These are phyloP conservation scores for Xanthoconium stramineum DNA, from an alignment of 768 basidiomycete species.

Conservation along the genomic window DNA sequence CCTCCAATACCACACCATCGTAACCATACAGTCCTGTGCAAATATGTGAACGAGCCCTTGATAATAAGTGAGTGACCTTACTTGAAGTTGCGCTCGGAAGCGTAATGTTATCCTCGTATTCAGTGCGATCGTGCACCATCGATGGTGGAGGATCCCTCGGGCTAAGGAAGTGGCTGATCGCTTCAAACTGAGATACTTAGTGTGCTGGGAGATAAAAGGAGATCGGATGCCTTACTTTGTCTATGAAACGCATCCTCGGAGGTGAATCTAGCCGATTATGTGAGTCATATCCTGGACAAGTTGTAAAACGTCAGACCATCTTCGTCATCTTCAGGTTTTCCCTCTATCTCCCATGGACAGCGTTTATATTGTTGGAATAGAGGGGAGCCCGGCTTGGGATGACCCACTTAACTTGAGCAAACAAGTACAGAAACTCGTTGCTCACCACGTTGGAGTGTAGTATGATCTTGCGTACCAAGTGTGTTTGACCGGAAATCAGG, in stretches of 20 bases:
- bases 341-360: slow-evolving; percentile 88
- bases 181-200: slow-evolving; percentile 58
- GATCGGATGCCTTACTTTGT: slow-evolving; percentile 46
- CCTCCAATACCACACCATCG: slow-evolving; percentile 78
- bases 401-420: not conserved
- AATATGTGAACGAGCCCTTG: not conserved
- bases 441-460: slow-evolving; percentile 85
- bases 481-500: slow-evolving; percentile 66
- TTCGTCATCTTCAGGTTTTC: slow-evolving; percentile 76
- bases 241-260: slow-evolving; percentile 68
- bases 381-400: slow-evolving; percentile 73
- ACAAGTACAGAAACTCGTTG: not conserved
- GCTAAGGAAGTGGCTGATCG: slow-evolving; percentile 72
- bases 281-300: not conserved
- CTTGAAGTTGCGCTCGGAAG: slow-evolving; percentile 66
- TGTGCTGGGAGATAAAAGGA: not conserved
- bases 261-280: slow-evolving; percentile 53
- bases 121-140: slow-evolving; percentile 77
- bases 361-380: slow-evolving; percentile 89
- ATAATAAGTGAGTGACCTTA: slow-evolving; percentile 36
- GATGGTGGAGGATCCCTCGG: slow-evolving; percentile 74
- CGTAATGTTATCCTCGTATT: slow-evolving; percentile 68
- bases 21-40: slow-evolving; percentile 56
- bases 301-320: slow-evolving; percentile 48
- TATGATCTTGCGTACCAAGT: slow-evolving; percentile 80